phyloP scores from a whole-genome alignment of 768 basidiomycete species.

The Plicaturopsis crispa region DNA sequence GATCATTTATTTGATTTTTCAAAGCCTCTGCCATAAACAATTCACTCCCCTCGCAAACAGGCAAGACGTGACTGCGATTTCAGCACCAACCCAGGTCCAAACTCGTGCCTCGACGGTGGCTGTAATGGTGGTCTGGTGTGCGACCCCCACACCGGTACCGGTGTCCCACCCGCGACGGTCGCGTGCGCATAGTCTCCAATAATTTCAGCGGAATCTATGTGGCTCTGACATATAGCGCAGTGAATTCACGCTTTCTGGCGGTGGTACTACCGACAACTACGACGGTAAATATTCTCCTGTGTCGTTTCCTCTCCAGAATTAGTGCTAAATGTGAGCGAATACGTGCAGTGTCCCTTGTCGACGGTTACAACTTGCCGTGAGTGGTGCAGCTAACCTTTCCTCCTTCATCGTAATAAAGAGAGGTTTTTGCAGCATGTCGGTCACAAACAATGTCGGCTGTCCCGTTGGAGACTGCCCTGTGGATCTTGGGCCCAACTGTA shows the following conservation, averaged over 20 bases:
- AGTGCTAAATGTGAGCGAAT: not conserved
- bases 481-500: constrained; percentile 47
- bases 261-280: constrained; percentile 43
- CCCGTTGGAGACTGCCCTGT: constrained; percentile 49
- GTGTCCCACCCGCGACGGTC: constrained; percentile 21
- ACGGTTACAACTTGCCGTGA: constrained; percentile 60
- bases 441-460: constrained; percentile 51
- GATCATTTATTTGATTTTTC: not conserved
- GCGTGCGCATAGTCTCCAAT: constrained; percentile 43
- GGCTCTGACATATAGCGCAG: constrained; percentile 65
- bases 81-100: constrained; percentile 37
- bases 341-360: constrained; percentile 56
- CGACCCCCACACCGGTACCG: not conserved
- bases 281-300: constrained; percentile 34
- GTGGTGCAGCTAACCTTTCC: too few species aligned
- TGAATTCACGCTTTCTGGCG: constrained; percentile 49
- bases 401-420: too few species aligned
- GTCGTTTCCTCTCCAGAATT: not conserved
- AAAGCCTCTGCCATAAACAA: not conserved
- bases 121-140: constrained; percentile 40
- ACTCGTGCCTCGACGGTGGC: constrained; percentile 56
- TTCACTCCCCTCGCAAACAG: too few species aligned
- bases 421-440: too few species aligned
- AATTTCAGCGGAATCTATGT: constrained; percentile 54
- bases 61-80: constrained; percentile 62